These are phyloP conservation scores for Theobroma cacao DNA, from an alignment of 345 rosid species.

Conservation along the genomic window DNA sequence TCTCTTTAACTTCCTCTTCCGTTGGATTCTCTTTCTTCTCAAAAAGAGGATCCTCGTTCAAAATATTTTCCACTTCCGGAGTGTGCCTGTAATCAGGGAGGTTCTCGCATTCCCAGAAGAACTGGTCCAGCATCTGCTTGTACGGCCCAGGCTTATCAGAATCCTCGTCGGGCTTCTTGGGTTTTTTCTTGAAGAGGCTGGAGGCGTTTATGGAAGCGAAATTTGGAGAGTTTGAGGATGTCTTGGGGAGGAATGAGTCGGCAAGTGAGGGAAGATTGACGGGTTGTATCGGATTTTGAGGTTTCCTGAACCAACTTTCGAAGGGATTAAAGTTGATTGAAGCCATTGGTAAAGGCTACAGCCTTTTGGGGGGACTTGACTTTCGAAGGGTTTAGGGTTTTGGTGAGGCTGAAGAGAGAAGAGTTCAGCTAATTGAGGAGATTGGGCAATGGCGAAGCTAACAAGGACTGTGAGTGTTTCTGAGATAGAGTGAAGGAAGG, in stretches of 20 bases:
- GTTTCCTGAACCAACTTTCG: slow-evolving; percentile 74
- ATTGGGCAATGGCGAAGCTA: background rate
- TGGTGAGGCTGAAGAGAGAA: background rate
- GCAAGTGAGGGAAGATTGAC: slow-evolving; percentile 42
- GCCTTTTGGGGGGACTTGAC: background rate
- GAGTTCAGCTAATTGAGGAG: background rate
- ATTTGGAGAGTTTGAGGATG: slow-evolving; percentile 23
- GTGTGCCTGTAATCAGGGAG: slow-evolving; percentile 71
- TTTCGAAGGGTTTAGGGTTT: slow-evolving; percentile 25
- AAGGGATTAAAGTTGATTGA: slow-evolving; percentile 79
- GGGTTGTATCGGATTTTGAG: slow-evolving; percentile 57
- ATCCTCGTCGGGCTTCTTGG: slow-evolving; percentile 35
- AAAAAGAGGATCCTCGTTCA: slow-evolving; percentile 53
- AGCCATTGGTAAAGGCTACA: slow-evolving; percentile 38
- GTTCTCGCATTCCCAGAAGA: slow-evolving; percentile 77
- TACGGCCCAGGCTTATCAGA: slow-evolving; percentile 38
- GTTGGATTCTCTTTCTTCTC: slow-evolving; percentile 75
- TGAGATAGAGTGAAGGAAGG: background rate
- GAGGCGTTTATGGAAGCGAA: slow-evolving; percentile 69
- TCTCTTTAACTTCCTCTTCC: slow-evolving; percentile 57
- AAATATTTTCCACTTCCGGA: slow-evolving; percentile 69
- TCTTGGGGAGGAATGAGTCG: slow-evolving; percentile 31
- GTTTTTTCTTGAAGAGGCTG: slow-evolving; percentile 14
- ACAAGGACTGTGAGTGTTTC: background rate
- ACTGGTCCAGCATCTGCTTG: slow-evolving; percentile 52